A percentile compares a stretch with the other conserved stretches of the same genome.
These are phyloP conservation scores for Warburgia ugandensis DNA, from an alignment of 164 flowering plant genomes.

Conservation along the genomic window DNA sequence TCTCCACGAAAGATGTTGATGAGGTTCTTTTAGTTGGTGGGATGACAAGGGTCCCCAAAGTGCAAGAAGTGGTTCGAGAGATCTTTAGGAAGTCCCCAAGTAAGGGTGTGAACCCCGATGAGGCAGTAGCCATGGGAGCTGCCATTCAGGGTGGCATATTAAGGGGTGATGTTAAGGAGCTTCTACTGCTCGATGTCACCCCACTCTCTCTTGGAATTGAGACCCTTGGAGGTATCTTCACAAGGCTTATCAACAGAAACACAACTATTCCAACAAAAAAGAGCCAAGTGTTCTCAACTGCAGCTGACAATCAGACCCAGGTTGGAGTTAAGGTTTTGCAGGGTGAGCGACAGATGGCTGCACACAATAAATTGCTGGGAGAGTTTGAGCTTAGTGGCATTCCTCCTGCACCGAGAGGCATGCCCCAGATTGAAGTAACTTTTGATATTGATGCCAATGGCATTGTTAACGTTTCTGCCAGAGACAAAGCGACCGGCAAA, in stretches of 20 bases:
- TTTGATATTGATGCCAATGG: constrained; percentile 36
- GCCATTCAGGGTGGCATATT: constrained; percentile 35
- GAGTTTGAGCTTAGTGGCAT: constrained; percentile 29
- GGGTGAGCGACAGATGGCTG: constrained; percentile 32
- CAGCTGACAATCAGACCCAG: constrained; percentile 33
- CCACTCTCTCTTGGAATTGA: constrained; percentile 37
- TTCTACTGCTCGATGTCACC: constrained; percentile 35
- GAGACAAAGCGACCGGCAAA: constrained; percentile 24
- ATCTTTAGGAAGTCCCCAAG: constrained; percentile 32
- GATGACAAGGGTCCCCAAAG: constrained; percentile 33
- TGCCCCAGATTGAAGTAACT: constrained; percentile 28
- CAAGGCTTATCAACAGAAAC: constrained; percentile 29
- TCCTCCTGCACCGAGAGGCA: constrained; percentile 30
- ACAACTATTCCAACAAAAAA: constrained; percentile 39
- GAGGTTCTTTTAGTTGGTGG: constrained; percentile 39
- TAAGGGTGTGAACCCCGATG: constrained; percentile 37
- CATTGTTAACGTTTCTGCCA: constrained; percentile 29
- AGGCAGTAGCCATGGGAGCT: constrained; percentile 41
- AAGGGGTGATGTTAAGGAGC: constrained; percentile 33
- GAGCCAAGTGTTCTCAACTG: constrained; percentile 36
- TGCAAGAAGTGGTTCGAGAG: constrained; percentile 24
- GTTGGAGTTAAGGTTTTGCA: constrained; percentile 27
- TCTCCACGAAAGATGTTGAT: constrained; percentile 24
- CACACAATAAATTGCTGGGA: constrained; percentile 25
- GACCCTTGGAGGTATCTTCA: constrained; percentile 34